Percentiles rank a stretch among this genome's conserved stretches.
Evolutionary conservation across 345 rosid species (phyloP).

Genomic region (Melaleuca quinquenervia): DNA sequence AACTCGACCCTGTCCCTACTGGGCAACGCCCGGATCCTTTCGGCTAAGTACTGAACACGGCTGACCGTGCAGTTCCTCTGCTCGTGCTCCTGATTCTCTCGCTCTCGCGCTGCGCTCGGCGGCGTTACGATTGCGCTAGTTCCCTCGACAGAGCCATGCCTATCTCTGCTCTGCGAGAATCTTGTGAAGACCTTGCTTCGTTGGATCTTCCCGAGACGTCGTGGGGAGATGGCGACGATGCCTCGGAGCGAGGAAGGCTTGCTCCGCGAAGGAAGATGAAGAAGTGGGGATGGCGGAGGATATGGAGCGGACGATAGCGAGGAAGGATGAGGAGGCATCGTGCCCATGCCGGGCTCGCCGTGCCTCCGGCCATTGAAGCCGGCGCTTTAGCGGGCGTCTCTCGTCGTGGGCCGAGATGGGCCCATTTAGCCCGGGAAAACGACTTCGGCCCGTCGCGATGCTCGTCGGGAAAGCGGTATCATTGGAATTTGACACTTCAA

Average conservation of each 20-base stretch:
- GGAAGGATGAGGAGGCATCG: not conserved
- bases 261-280: not conserved
- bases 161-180: not conserved
- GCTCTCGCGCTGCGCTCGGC: not conserved
- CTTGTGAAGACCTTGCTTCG: not conserved
- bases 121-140: not conserved
- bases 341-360: not conserved
- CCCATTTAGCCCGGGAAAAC: no score
- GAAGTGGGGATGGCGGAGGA: not conserved
- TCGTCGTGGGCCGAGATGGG: no score
- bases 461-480: not conserved
- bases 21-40: conserved; percentile 14
- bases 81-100: not conserved
- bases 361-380: not conserved
- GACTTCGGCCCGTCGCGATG: not conserved
- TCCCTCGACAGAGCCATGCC: not conserved
- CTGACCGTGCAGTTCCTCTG: not conserved
- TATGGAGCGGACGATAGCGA: not conserved
- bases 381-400: not conserved
- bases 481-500: no score
- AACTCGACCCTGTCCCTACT: conserved; percentile 1
- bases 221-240: not conserved
- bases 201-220: not conserved
- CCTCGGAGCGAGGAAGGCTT: not conserved
- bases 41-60: conserved; percentile 4